phyloP scores from a whole-genome alignment of 495 filamentous ascomycete genomes.

The Glutinoglossum americanum region DNA sequence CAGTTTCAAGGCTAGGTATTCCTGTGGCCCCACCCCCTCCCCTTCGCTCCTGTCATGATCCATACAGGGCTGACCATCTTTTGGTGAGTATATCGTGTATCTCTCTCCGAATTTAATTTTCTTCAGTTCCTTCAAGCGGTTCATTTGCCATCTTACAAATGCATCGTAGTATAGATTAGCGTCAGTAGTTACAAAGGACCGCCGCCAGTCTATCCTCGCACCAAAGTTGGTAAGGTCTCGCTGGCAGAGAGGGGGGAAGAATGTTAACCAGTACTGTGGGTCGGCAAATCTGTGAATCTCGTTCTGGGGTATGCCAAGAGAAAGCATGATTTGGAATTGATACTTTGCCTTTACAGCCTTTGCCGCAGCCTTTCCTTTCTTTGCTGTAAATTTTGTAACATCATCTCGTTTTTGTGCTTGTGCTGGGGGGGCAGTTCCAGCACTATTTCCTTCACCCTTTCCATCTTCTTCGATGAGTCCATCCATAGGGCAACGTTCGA shows the following conservation, averaged over 20 bases:
- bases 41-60: constrained; percentile 87
- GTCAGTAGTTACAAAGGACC: constrained; percentile 84
- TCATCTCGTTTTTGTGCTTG: constrained; percentile 45
- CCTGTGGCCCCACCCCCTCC: constrained; percentile 74
- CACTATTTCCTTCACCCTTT: constrained; percentile 18
- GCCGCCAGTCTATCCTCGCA: constrained; percentile 74
- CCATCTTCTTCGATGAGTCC: constrained; percentile 28
- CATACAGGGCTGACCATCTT: constrained; percentile 94
- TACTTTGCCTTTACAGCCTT: constrained; percentile 83
- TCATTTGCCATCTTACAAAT: constrained; percentile 97
- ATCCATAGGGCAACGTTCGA: constrained; percentile 38
- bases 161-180: constrained; percentile 94
- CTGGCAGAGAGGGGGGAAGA: constrained; percentile 67
- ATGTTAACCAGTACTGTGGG: constrained; percentile 66
- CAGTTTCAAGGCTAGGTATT: constrained; percentile 83
- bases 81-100: constrained; percentile 88
- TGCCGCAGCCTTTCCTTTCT: constrained; percentile 83
- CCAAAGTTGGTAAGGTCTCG: constrained; percentile 68
- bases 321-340: constrained; percentile 77
- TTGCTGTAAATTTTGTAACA: constrained; percentile 73
- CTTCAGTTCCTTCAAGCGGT: constrained; percentile 62
- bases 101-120: constrained; percentile 91
- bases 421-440: constrained; percentile 22
- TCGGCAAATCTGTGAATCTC: constrained; percentile 89
- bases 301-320: constrained; percentile 58